Evolutionary conservation across 2,329 filamentous ascomycete species (phyloP), one percentile per base, ranked within the genome.

Genomic region (Microcera coccophila): DNA sequence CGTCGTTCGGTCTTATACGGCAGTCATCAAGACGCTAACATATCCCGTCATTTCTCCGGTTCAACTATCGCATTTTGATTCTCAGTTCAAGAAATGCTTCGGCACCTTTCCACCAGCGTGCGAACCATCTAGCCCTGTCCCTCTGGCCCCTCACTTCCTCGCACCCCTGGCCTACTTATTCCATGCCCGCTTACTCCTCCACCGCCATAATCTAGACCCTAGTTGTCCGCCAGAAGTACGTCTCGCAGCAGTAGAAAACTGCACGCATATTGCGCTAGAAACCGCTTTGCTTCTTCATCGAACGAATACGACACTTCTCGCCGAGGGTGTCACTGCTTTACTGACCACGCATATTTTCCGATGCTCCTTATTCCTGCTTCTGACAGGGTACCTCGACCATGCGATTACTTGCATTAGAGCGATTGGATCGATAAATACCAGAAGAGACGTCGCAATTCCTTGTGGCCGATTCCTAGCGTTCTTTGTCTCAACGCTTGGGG

Each of bases 311-410:
- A 73, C 78, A 9, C 71, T 90, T 1, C 39, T 58, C 18, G 76
- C 79, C 4, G 78, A 82, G 24, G 79, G 82, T 10, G 82, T 88
- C 3, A 88, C 85, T 2, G 81, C 85, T 4, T 79, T 91, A 53
- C 73, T 94, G 8, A 86, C 88, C 43, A 82, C 81, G 12, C 93
- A 97, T 62, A 75, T 95, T 34, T 96, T 94, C 80, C 85, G 91
- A 17, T 94, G 86, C 58, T 77, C 86, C 2, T 74, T 97, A 1
- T 82, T 96, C 43, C 72, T 96, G 4, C 78, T 91, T 17, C 79
- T 94, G 39, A 78, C 80, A 1, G 83, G 83, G 32, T 83, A 88
- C 39, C 86, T 84, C 59, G 79, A 84, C 4, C 76, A 82, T 2
- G 90, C 91, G 1, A 66, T 84, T 10, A 78, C 80, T 3, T 89